Evolutionary conservation across 768 basidiomycete species (phyloP).

Genomic region (Panaeolus cyanescens): DNA sequence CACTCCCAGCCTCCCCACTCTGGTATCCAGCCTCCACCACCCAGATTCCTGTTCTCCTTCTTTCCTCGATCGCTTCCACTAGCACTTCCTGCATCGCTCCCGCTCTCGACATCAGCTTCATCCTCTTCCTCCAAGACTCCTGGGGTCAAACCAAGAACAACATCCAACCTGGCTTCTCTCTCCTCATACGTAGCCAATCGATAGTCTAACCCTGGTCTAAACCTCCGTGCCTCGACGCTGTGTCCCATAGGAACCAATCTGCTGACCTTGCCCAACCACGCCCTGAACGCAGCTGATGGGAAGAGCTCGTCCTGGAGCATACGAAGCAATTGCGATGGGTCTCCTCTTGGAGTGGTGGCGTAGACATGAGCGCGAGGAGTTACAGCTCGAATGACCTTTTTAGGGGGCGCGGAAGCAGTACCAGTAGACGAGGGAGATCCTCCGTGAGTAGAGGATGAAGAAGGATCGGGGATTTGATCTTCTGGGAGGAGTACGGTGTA

Average conservation of each 20-base stretch:
- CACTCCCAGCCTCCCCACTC: slow-evolving; percentile 98
- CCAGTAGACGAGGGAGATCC: not conserved
- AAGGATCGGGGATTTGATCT: slow-evolving; percentile 7
- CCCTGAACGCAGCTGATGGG: slow-evolving; percentile 79
- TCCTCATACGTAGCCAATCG: slow-evolving; percentile 90
- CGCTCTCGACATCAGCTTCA: slow-evolving; percentile 7
- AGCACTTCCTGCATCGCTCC: slow-evolving; percentile 7
- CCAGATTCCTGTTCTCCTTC: slow-evolving; percentile 1
- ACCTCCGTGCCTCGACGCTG: slow-evolving; percentile 80
- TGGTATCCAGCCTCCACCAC: slow-evolving; percentile 36
- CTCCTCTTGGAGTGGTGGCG: slow-evolving; percentile 37
- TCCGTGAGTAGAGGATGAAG: not conserved
- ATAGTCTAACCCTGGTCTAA: slow-evolving; percentile 93
- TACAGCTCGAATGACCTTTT: slow-evolving; percentile 41
- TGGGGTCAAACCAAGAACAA: slow-evolving; percentile 86
- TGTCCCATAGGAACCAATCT: slow-evolving; percentile 72
- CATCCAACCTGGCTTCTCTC: slow-evolving; percentile 80
- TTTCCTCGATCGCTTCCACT: slow-evolving; percentile 41
- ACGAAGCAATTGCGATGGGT: slow-evolving; percentile 48
- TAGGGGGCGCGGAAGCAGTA: slow-evolving; percentile 16
- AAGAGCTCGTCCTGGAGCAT: slow-evolving; percentile 78
- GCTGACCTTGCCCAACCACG: slow-evolving; percentile 83
- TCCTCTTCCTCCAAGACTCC: slow-evolving; percentile 39
- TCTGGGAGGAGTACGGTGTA: slow-evolving; percentile 66
- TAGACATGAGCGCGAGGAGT: slow-evolving; percentile 54